Evolutionary conservation across 495 filamentous ascomycete species (phyloP).

Genomic region (Trichoderma virens): DNA sequence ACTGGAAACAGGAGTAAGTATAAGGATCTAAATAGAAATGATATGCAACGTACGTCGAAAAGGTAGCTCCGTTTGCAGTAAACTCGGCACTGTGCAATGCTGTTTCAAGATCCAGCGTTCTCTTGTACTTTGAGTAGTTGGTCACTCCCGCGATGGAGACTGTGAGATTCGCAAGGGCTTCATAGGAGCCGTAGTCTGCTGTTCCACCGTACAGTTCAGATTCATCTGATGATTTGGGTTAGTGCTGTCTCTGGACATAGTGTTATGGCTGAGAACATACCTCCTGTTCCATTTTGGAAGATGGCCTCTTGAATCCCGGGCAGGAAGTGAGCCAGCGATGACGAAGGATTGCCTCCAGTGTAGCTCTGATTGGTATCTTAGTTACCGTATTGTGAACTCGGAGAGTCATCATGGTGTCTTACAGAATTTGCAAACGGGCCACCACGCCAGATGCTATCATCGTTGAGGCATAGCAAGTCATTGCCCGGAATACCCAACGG

Average conservation of each 20-base stretch:
- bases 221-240: constrained; percentile 18
- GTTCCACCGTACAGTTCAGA: constrained; percentile 27
- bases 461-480: constrained; percentile 21
- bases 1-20: no score
- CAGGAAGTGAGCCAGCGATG: constrained; percentile 23
- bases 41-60: constrained; percentile 16
- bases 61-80: constrained; percentile 16
- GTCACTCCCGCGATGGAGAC: constrained; percentile 25
- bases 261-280: background rate
- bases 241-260: no score
- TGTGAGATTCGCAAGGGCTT: constrained; percentile 36
- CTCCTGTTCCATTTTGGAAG: constrained; percentile 38
- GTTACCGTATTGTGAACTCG: background rate
- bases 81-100: constrained; percentile 30
- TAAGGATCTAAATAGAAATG: background rate
- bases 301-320: constrained; percentile 35
- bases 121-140: constrained; percentile 24
- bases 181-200: constrained; percentile 35
- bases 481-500: background rate
- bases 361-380: constrained; percentile 17
- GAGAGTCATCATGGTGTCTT: background rate
- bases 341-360: constrained; percentile 37
- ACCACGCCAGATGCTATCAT: constrained; percentile 40
- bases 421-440: constrained; percentile 34
- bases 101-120: constrained; percentile 33